Evolutionary conservation across 495 filamentous ascomycete genomes (phyloP), one percentile per base, ranked within the genome.

Genomic region (Daldinia decipiens): DNA sequence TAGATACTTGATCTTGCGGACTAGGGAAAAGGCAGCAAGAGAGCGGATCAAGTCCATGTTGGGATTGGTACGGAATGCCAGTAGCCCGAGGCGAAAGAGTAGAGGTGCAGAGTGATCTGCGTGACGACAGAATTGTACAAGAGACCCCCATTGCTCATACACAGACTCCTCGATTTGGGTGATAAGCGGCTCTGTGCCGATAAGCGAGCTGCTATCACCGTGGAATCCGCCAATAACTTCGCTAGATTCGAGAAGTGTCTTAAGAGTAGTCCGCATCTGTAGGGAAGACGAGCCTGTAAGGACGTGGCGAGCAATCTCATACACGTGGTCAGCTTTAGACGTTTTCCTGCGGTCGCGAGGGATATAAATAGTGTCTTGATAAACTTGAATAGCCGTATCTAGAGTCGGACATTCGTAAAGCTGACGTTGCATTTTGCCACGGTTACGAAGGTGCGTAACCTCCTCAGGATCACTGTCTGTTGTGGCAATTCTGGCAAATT

Each of bases 391-490:
- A 50, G 47, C 19, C 26, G 52, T 70, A 17, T 72, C 60, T 9
- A 67, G 40, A 15, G 65, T 70, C 27, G 71, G 62, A 38, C 76
- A 75, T 61, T 85, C 80, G 58, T 83, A 85, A 1, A 82, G 67
- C 15, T 65, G 72, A 31, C 82, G 77, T 4, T 79, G 79, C 29
- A 73, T 71, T 50, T 73, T 47, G 1, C 81, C 81, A 4, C 84
- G 77, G 17, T 72, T 62, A 17, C 71, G 76, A 13, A 86, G 74
- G 51, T 81, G 74, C 0, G 54, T 29, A 0, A 34, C 8, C 9
- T 72, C 62, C 12, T 43, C 32, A 6, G 68, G 17, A 13, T 45
- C 21, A 7, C 40, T 59, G 27, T 11, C 17, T 7, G 34, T 50
- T 9, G 52, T 24, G 24, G 36, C 19, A 0, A 1, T 8, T 3